These are phyloP conservation scores for Gynostemma pentaphyllum DNA, from an alignment of 306 rosid species.

Conservation along the genomic window DNA sequence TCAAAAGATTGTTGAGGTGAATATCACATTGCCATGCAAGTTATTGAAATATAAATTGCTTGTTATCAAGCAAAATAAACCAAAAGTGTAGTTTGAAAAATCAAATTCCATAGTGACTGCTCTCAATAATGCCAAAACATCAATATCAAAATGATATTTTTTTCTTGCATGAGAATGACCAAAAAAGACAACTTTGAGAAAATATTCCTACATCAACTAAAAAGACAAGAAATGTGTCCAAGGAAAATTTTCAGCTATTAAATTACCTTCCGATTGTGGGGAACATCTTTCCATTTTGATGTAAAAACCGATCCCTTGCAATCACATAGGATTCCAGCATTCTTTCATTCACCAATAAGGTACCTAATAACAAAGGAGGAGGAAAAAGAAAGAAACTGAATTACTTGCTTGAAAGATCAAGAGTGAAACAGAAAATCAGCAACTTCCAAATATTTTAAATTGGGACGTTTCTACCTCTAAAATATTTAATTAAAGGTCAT, in stretches of 20 bases:
- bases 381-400: not conserved
- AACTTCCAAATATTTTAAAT: not conserved
- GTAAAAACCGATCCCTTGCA: conserved; percentile 89
- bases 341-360: conserved; percentile 82
- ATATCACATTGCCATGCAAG: too few relatives aligned
- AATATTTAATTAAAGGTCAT: not conserved
- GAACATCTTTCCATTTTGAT: conserved; percentile 79
- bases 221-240: conserved; percentile 4
- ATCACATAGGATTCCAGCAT: conserved; percentile 96
- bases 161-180: not conserved
- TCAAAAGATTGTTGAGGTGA: too few relatives aligned
- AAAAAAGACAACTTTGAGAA: not conserved
- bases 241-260: not conserved
- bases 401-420: not conserved
- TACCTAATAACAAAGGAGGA: conserved; percentile 30
- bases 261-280: conserved; percentile 79
- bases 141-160: not conserved
- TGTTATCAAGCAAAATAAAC: too few relatives aligned
- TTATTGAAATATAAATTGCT: too few relatives aligned
- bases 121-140: not conserved
- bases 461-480: not conserved
- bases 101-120: too few relatives aligned
- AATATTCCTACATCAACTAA: not conserved
- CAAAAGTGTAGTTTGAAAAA: too few relatives aligned
- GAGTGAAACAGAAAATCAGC: not conserved